Base-by-base conservation (phyloP, 305 asterid species). In the Salvia sclarea region DNA sequence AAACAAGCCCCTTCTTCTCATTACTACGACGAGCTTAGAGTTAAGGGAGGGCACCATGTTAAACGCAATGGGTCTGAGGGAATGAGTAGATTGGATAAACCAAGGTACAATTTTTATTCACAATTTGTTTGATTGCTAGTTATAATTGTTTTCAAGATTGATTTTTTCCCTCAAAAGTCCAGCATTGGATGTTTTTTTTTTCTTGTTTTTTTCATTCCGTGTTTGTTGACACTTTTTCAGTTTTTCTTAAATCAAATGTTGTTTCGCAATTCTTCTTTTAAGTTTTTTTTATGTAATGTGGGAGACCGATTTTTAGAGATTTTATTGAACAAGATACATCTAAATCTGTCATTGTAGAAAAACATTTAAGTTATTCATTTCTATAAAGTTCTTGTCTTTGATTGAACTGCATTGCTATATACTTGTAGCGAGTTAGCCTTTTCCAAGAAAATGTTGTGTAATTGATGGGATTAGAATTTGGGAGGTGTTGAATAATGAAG, bases 1-100 rank as follows among this genome's bases (percentile, higher is more conserved):
- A 92, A 82, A 77, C 89, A 86, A 74, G 79, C 85, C 58, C 88
- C 94, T 1, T 55, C 71, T 68, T 69, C 85, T 80, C 95, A 84
- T 86, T 76, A 56, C 75, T 63, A 76, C 68, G 79, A 6, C 38
- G 44, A 84, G 65, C 82, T 82, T 68, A 78, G 79, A 62, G 75
- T 68, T 38, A 65, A 71, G 64, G 44, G 78, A 14, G 84, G 80
- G 28, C 79, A 76, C 66, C 78, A 71, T 74, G 17, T 33, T 30
- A 75, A 70, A 45, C 66, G 55, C 77, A 76, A 78, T 73, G 85
- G 75, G 71, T 59, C 84, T 62, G 76, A 68, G 22, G 49, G 75
- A 70, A 78, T 65, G 82, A 75, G 40, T 69, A 78, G 73, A 71
- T 68, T 80, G 8, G 74, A 73, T 59, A 80, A 73, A 69, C 88